phyloP scores from a whole-genome alignment of 2,329 filamentous ascomycete genomes.

The Aspergillus sp. region DNA sequence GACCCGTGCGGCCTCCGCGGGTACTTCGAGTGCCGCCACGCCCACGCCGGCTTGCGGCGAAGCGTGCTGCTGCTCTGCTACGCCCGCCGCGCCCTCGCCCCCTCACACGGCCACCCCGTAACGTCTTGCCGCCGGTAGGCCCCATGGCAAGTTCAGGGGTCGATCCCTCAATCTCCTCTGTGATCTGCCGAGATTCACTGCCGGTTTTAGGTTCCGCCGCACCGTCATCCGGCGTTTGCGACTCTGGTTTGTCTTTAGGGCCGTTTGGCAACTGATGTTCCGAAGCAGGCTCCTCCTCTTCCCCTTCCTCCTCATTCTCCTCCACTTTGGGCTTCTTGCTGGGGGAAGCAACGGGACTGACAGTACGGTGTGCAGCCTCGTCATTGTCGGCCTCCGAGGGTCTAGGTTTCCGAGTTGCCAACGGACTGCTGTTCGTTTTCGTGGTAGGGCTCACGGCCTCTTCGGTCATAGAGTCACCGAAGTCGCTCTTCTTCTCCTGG shows the following conservation, averaged over 20 bases:
- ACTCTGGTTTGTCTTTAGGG: conserved; percentile 17
- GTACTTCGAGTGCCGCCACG: conserved; percentile 30
- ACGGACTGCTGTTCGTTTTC: conserved; percentile 16
- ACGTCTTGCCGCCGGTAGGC: conserved; percentile 21
- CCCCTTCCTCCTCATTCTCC: conserved; percentile 32
- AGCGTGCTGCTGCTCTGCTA: conserved; percentile 27
- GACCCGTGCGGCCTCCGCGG: conserved; percentile 24
- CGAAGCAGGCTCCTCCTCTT: conserved; percentile 26
- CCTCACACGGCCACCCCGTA: conserved; percentile 31
- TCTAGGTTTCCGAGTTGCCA: conserved; percentile 26
- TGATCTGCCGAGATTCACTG: conserved; percentile 21
- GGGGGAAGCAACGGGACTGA: conserved; percentile 15
- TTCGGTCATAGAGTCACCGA: neutral
- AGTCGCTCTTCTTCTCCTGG: conserved; percentile 6
- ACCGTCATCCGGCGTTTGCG: conserved; percentile 18
- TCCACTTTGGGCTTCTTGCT: conserved; percentile 35
- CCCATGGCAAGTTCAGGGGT: conserved; percentile 19
- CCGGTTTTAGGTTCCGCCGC: conserved; percentile 12
- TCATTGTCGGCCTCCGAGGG: conserved; percentile 24
- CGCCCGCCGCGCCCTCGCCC: conserved; percentile 36
- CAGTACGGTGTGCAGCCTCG: conserved; percentile 11
- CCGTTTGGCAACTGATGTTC: conserved; percentile 25
- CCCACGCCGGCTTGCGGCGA: conserved; percentile 21
- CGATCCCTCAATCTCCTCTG: conserved; percentile 24
- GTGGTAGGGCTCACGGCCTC: conserved; percentile 9